These are phyloP conservation scores for Xylaria multiplex DNA, from an alignment of 2,329 filamentous ascomycete genomes.

Conservation along the genomic window DNA sequence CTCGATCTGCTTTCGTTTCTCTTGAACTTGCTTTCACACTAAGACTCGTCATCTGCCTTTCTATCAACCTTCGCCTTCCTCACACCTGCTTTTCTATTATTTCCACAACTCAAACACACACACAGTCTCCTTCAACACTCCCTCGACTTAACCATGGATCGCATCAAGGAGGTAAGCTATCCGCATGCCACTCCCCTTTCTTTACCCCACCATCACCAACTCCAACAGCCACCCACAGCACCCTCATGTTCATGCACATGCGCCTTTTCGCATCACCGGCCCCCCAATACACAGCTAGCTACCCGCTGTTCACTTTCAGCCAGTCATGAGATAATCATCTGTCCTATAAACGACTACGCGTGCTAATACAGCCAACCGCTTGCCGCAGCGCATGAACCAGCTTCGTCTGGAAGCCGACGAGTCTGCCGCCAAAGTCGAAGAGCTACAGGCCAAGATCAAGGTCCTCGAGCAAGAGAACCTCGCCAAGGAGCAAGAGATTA, in stretches of 20 bases:
- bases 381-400: constrained; percentile 84
- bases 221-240: constrained; percentile 30
- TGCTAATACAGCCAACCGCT: constrained; percentile 25
- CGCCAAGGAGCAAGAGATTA: constrained; percentile 97
- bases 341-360: constrained; percentile 13
- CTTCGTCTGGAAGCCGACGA: constrained; percentile 95
- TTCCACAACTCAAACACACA: constrained; percentile 33
- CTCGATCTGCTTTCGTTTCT: constrained; percentile 40
- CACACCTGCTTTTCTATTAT: constrained; percentile 48
- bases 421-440: constrained; percentile 81
- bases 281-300: not conserved
- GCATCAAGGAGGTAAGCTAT: constrained; percentile 84
- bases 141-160: constrained; percentile 72
- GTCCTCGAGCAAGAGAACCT: constrained; percentile 92
- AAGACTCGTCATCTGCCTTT: constrained; percentile 38
- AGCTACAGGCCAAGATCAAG: constrained; percentile 89
- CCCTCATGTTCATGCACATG: constrained; percentile 1
- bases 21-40: constrained; percentile 24
- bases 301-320: not conserved
- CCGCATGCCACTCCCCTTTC: constrained; percentile 38
- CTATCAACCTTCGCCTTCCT: constrained; percentile 32
- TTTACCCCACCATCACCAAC: constrained; percentile 50
- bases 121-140: constrained; percentile 34
- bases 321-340: not conserved
- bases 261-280: constrained; percentile 17